Base-by-base conservation (phyloP, 2,329 filamentous ascomycete species). In the Pyricularia sp. region DNA sequence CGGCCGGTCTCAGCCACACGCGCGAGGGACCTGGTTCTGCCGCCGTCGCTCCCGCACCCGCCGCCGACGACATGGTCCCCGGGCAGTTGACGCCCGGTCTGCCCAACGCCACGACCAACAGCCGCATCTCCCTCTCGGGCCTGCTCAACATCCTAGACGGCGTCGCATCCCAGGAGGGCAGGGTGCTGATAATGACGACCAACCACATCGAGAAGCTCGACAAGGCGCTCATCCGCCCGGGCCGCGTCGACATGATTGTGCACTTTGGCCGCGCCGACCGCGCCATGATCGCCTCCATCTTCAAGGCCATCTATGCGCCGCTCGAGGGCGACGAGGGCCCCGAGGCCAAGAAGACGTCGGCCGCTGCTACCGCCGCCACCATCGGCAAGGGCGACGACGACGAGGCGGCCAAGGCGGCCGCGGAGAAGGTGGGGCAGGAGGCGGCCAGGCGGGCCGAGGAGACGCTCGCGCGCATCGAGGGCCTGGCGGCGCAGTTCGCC, bases 81-180 rank as follows among this genome's bases (percentile, higher is more conserved):
- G 75, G 76, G 12, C 75, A 79, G 69, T n/a, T 74, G 31, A 77
- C 77, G 1, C 71, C 70, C 20, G 78, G 78, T 14, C 75, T 74
- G 55, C 66, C 66, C n/a, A n/a, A 14, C 50, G 28, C 28, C 20
- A n/a, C 55, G 11, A 6, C 55, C 26, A 31, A 66, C 26, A 74
- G 77, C 1, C 78, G 83, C 4, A 78, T 95, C 64, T 92, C 90
- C 0, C 83, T 95, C 1, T 93, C 91, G 0, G 91, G 91, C 0
- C 82, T 95, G 2, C 86, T 95, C 65, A 95, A 95, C 77, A 90
- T 92, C 65, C 88, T 95, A 59, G 92, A 96, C 73, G 91, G 92
- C 58, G 86, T 89, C 7, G 86, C 86, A 23, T 87, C 86, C 10
- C 85, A 88, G 71, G 87, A 89, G 74, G 86, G 86, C 7, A 83